Base-by-base conservation (phyloP, 176 grass and related monocot species). In the Eragrostis nindensis region DNA sequence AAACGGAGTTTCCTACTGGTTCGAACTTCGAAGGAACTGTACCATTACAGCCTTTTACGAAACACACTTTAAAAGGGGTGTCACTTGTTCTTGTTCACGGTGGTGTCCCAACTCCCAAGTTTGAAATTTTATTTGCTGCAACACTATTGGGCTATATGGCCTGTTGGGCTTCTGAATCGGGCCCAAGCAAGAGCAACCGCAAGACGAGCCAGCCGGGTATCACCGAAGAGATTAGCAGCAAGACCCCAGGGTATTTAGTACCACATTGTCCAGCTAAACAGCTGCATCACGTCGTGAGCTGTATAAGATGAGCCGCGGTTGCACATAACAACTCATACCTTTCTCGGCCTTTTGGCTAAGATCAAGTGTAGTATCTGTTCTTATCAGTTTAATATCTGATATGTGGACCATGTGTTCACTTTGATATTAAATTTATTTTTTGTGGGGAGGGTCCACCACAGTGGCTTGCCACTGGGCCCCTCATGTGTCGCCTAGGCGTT, bases 261-360 rank as follows among this genome's bases (percentile, higher is more conserved):
- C 54, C 54, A 57, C 21, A 57, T 57, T 7, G 54, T 22, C 8
- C 7, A 22, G 54, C 1, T 57, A 57, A 57, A 57, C 54, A 10
- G 21, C 19, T 10, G 21, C 54, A 10, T 0, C 10, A 6, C 6
- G 19, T 3, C 9, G 1, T 4, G 54, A n/a, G 15, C 7, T n/a
- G 21, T 22, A 57, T 56, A 56, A 56, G 21, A n/a, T 0, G 12
- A 60, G 10, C 11, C n/a, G 11, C 12, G 26, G 3, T 22, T 60
- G 9, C 2, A 0, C 9, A 13, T 14, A 16, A 4, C 12, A 63
- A 63, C 11, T 63, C 78, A 84, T 90, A 95, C 87, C 93, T 92
- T 95, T 95, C 85, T 92, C 85, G 82, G 82, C 79, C 90, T 95
- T 92, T 95, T 95, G 89, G 84, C 84, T 89, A 89, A 92, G 86